Base-by-base conservation (phyloP, 306 rosid genomes). In the Mucuna pruriens region DNA sequence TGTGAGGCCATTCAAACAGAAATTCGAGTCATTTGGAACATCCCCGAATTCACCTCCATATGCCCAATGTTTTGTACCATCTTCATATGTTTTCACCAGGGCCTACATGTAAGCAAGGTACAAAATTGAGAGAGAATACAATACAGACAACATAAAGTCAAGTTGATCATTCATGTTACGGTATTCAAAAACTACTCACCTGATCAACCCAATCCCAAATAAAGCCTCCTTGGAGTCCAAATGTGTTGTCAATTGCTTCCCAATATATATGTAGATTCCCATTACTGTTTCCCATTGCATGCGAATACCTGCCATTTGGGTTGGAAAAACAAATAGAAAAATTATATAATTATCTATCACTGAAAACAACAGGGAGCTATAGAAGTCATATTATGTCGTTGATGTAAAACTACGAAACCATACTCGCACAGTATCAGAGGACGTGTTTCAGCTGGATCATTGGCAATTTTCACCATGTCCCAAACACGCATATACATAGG, bases 121-220 rank as follows among this genome's bases (percentile, higher is more conserved):
- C 45, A 78, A 76, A 55, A 49, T 36, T 72, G 19, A 66, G 44
- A 66, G 45, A 67, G 16, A 75, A 58, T 58, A 19, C 22, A 23
- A n/a, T 9, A 19, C 4, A 23, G 31, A 67, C 52, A 39, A 40
- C 8, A 42, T 20, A 20, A 39, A 20, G 34, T 20, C 19, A 67
- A 39, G 54, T 58, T 63, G 57, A 77, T 45, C 20, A 63, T 44
- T 69, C 65, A 71, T 79, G 10, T 52, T 70, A 49, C 49, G 67
- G 45, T 79, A 54, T 79, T 48, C 29, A 57, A 36, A 39, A 76
- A 76, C 75, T 15, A 62, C 45, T 73, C 19, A 88, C 99, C 88
- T 95, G 97, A 86, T 95, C 98, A 84, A 90, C 99, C 99, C 99
- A 95, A 5, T 95, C 99, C 99, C 99, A 95, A 85, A 95, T 93